These are phyloP conservation scores for Sporothrix schenckii DNA, from an alignment of 2,329 filamentous ascomycete species.

Conservation along the genomic window DNA sequence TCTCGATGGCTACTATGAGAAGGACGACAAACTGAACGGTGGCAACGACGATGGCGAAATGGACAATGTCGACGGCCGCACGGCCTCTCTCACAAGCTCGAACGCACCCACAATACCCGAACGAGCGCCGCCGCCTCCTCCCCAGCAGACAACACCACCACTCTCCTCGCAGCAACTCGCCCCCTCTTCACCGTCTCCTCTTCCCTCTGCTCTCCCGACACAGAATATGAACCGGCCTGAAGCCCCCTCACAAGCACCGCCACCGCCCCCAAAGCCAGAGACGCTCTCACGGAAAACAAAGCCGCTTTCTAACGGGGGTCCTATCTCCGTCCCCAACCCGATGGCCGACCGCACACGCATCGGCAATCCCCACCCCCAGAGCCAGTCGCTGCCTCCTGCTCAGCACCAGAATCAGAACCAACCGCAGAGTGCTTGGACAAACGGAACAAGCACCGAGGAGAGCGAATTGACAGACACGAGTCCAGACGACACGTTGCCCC, in stretches of 20 bases:
- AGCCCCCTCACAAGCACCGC: conserved; percentile 29
- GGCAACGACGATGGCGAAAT: neutral
- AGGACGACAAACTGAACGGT: neutral
- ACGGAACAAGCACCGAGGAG: conserved; percentile 24
- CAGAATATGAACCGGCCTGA: conserved; percentile 22
- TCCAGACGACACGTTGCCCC: conserved; percentile 38
- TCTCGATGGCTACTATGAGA: conserved; percentile 26
- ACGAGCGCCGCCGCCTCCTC: conserved; percentile 24
- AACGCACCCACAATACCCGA: conserved; percentile 19
- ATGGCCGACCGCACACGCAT: conserved; percentile 32
- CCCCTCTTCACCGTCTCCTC: neutral
- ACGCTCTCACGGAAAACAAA: conserved; percentile 22
- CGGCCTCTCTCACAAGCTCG: conserved; percentile 26
- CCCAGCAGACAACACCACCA: conserved; percentile 7
- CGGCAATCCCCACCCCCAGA: conserved; percentile 5
- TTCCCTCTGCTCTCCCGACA: neutral
- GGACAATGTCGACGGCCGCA: neutral
- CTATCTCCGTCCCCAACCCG: conserved; percentile 33
- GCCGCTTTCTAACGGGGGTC: conserved; percentile 26
- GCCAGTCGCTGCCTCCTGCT: conserved; percentile 1
- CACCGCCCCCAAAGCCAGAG: conserved; percentile 30
- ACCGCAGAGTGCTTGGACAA: conserved; percentile 15
- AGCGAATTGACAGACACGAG: conserved; percentile 26
- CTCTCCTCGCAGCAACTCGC: neutral
- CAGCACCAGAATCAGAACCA: too few relatives aligned